Evolutionary conservation across 2,329 filamentous ascomycete genomes (phyloP), one percentile per base, ranked within the genome.

Genomic region (Trichoderma aggressivum): DNA sequence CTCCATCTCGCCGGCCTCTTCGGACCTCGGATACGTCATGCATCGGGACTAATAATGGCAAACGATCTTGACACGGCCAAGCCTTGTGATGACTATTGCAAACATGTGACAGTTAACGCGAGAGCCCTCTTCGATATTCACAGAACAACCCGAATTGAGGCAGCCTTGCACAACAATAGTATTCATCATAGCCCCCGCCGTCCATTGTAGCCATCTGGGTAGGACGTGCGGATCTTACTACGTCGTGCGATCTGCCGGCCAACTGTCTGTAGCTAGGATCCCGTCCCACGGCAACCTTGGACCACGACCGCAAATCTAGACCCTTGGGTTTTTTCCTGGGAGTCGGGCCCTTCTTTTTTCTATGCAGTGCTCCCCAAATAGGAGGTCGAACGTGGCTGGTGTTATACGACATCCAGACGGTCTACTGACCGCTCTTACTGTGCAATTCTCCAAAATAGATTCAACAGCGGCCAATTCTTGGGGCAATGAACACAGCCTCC

Each of bases 381-480:
- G 7, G 53, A 65, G 28, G 26, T 39, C 60, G 30, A 71, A 71
- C 69, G 61, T 66, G 69, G 69, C 56, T 59, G 61, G 69, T n/a
- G 62, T 71, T 16, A 10, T 50, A 66, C 69, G 50, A 53, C 11
- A 12, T 36, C 26, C 16, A 34, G 6, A 14, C 12, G 30, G 36
- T 30, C 36, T 18, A 47, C 43, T 71, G 39, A 71, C 69, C 69
- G 69, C 69, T 50, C 65, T 32, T 71, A 28, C 56, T 60, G 67
- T 61, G 55, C 56, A 66, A 66, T 58, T 16, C 10, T 30, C 32
- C 8, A 28, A 28, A 10, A 43, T 26, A n/a, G 34, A 32, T 21
- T 32, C 32, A 39, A 24, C n/a, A 24, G 30, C 34, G 16, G 24
- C 36, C 36, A 66, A n/a, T 36, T 18, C 21, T 18, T 32, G 6